A percentile compares a stretch with the other conserved stretches of the same genome.
Evolutionary conservation across 108 stramenopile genomes (phyloP).

Genomic region (Skeletonema potamos): DNA sequence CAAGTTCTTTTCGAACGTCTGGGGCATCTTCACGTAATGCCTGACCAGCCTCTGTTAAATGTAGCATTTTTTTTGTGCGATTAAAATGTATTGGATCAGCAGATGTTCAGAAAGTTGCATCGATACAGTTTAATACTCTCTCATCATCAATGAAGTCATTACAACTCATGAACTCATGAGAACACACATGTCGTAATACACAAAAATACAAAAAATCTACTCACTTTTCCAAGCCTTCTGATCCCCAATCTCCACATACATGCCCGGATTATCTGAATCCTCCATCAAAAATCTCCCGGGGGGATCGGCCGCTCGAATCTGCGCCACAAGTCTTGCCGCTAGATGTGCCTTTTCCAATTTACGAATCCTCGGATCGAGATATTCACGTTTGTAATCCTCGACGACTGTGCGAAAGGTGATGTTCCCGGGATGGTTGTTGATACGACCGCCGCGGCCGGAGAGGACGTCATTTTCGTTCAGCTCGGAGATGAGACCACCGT

Average conservation of each 20-base stretch:
- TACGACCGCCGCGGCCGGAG: constrained; percentile 47
- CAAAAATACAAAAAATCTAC: neutral
- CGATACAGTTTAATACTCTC: no score
- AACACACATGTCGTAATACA: no score
- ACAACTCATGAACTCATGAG: no score
- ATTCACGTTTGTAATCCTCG: constrained; percentile 46
- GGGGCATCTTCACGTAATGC: constrained; percentile 55
- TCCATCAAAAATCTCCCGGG: constrained; percentile 57
- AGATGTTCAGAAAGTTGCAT: no score
- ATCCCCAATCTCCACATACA: constrained; percentile 52
- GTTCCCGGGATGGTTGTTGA: constrained; percentile 60
- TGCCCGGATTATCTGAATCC: constrained; percentile 48
- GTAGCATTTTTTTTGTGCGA: neutral
- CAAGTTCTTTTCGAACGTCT: constrained; percentile 42
- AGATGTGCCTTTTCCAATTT: constrained; percentile 55
- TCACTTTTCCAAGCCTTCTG: constrained; percentile 53
- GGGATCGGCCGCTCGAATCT: constrained; percentile 43
- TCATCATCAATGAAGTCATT: no score
- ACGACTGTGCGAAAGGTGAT: constrained; percentile 44
- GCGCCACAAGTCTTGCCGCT: constrained; percentile 42
- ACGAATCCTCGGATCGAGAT: constrained; percentile 38
- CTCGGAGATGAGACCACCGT: constrained; percentile 28
- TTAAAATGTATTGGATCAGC: no score
- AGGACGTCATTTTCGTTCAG: constrained; percentile 47
- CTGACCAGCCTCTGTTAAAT: constrained; percentile 43